A percentile compares a stretch with the other conserved stretches of the same genome.
Conservation (phyloP, 2,329 filamentous ascomycete species). For the Cordyceps farinosa region DNA sequence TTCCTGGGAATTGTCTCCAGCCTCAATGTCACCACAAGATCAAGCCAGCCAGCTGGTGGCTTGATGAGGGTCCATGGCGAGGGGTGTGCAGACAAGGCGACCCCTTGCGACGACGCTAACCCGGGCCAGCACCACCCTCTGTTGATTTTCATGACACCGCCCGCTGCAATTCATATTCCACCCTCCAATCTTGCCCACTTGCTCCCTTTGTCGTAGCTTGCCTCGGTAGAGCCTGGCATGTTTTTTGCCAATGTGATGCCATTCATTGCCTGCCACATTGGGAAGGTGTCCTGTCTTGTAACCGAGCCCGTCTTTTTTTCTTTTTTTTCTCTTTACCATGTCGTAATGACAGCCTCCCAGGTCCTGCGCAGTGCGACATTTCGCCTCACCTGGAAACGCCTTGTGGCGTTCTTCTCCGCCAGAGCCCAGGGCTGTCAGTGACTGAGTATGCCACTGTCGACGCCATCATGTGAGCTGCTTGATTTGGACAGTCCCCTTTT, state of each 20-base stretch:
- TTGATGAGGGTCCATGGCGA: conserved; percentile 15
- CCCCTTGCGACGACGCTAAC: neutral
- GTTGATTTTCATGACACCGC: neutral
- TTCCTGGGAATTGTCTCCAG: conserved; percentile 18
- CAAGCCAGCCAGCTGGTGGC: conserved; percentile 16
- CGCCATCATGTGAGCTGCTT: conserved; percentile 12
- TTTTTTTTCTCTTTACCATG: neutral
- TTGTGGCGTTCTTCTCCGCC: conserved; percentile 1
- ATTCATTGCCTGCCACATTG: conserved; percentile 3
- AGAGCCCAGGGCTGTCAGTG: neutral
- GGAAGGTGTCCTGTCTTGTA: neutral
- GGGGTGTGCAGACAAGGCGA: conserved; percentile 19
- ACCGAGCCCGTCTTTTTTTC: neutral
- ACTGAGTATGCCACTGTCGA: conserved; percentile 5
- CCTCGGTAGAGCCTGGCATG: neutral
- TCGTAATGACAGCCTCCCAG: neutral
- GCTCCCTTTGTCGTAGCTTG: conserved; percentile 7
- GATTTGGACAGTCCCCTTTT: neutral
- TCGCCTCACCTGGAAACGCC: conserved; percentile 15
- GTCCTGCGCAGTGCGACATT: neutral
- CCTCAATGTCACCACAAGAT: conserved; percentile 18
- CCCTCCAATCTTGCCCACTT: conserved; percentile 4
- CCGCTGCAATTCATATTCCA: neutral
- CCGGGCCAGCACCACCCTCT: neutral
- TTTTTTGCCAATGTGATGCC: neutral